These are phyloP conservation scores for Clarireedia homoeocarpa DNA, from an alignment of 2,329 filamentous ascomycete species.

Conservation along the genomic window DNA sequence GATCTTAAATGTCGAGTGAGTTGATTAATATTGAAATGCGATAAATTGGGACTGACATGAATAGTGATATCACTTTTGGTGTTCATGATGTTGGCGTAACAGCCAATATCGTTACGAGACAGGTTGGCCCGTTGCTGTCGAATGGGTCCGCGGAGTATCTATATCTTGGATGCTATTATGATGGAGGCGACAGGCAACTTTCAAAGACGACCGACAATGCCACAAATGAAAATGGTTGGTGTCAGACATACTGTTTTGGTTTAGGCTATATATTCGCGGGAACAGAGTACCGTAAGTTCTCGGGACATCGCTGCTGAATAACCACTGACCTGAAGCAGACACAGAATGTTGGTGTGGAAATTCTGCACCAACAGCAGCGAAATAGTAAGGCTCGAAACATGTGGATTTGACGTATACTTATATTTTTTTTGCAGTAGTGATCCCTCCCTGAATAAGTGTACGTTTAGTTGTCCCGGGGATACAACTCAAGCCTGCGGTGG, in stretches of 20 bases:
- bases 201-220: constrained; percentile 3
- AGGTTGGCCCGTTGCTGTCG: neutral
- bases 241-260: constrained; percentile 30
- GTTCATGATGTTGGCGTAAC: constrained; percentile 28
- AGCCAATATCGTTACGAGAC: neutral
- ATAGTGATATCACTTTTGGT: constrained; percentile 29
- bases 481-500: constrained; percentile 22
- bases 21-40: neutral
- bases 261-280: constrained; percentile 26
- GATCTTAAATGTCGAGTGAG: constrained; percentile 31
- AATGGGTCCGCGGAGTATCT: constrained; percentile 5
- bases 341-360: constrained; percentile 7
- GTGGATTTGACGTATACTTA: neutral
- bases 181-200: constrained; percentile 4
- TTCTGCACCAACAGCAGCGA: constrained; percentile 14
- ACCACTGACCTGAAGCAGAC: neutral
- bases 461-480: constrained; percentile 18
- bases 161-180: constrained; percentile 7
- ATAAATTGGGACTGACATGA: neutral
- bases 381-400: constrained; percentile 15
- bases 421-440: constrained; percentile 10
- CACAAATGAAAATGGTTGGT: constrained; percentile 25
- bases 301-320: no score
- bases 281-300: constrained; percentile 21
- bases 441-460: constrained; percentile 20